Evolutionary conservation across 1,284 basidiomycete species (phyloP).

Genomic region (Leccinum huronense): DNA sequence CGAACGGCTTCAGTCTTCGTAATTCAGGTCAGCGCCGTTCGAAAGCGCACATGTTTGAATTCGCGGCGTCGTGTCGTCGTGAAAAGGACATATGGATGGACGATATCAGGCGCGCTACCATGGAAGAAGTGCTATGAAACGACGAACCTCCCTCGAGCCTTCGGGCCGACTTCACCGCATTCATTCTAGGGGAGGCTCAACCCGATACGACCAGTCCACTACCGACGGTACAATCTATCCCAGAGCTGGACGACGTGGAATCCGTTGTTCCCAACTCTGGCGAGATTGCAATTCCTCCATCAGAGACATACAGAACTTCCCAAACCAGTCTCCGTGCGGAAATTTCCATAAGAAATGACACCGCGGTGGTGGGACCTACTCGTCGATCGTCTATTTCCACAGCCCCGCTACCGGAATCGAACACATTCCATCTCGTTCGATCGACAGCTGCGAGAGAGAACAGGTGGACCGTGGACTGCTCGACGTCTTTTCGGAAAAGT

Average conservation of each 20-base stretch:
- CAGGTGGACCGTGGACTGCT: constrained; percentile 65
- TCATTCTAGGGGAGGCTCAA: constrained; percentile 37
- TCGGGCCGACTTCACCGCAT: constrained; percentile 40
- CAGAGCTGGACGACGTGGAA: constrained; percentile 48
- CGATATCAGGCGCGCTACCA: constrained; percentile 54
- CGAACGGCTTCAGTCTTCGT: constrained; percentile 89
- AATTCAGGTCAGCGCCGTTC: constrained; percentile 78
- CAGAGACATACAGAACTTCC: constrained; percentile 5
- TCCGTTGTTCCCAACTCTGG: constrained; percentile 7
- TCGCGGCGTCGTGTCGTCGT: constrained; percentile 75
- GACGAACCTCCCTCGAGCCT: constrained; percentile 63
- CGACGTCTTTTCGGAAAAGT: constrained; percentile 67
- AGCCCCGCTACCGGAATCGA: constrained; percentile 48
- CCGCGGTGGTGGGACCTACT: constrained; percentile 35
- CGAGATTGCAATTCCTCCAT: constrained; percentile 11
- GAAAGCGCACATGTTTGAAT: constrained; percentile 72
- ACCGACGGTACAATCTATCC: constrained; percentile 61
- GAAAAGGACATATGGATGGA: constrained; percentile 86
- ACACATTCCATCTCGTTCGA: constrained; percentile 66
- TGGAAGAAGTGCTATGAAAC: constrained; percentile 44
- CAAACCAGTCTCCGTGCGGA: constrained; percentile 19
- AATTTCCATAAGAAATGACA: constrained; percentile 20
- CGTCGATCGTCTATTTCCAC: constrained; percentile 57
- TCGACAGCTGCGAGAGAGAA: constrained; percentile 66
- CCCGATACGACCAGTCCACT: constrained; percentile 43